Evolutionary conservation across 306 rosid species (phyloP).

Genomic region (Quercus aquifolioides): DNA sequence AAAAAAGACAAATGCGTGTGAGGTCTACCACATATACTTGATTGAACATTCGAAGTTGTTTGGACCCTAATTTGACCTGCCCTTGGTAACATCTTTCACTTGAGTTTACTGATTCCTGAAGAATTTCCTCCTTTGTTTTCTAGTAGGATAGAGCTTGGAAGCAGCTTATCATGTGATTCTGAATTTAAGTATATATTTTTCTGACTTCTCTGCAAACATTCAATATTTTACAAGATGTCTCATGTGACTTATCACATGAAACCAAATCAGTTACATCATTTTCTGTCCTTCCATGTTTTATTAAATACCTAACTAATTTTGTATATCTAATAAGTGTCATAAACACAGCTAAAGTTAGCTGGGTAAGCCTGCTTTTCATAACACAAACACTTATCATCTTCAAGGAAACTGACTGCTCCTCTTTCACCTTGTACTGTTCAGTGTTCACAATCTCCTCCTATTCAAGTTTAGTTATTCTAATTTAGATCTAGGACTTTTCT

Average conservation of each 20-base stretch:
- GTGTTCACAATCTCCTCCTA: background rate
- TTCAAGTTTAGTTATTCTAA: background rate
- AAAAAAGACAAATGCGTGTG: too few species aligned
- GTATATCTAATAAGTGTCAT: slow-evolving; percentile 24
- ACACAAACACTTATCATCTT: slow-evolving; percentile 12
- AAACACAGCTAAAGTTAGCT: slow-evolving; percentile 52
- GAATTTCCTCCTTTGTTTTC: slow-evolving; percentile 25
- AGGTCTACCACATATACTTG: too few species aligned
- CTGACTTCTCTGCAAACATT: slow-evolving; percentile 41
- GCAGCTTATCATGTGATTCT: slow-evolving; percentile 64
- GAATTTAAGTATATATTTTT: slow-evolving; percentile 35
- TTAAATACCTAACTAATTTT: slow-evolving; percentile 19
- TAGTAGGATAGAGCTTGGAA: slow-evolving; percentile 46
- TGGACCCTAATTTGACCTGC: background rate
- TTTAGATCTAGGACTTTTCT: background rate
- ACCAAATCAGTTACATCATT: slow-evolving; percentile 35
- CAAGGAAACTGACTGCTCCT: slow-evolving; percentile 11
- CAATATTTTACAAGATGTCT: slow-evolving; percentile 33
- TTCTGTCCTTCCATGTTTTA: slow-evolving; percentile 21
- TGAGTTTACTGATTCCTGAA: background rate
- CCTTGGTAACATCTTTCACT: background rate
- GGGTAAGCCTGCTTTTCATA: slow-evolving; percentile 44
- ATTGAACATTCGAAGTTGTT: too few species aligned
- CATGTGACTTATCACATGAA: slow-evolving; percentile 70
- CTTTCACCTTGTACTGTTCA: background rate